phyloP scores from a whole-genome alignment of 2,329 filamentous ascomycete genomes.

The Sporothrix pseudoabietina region DNA sequence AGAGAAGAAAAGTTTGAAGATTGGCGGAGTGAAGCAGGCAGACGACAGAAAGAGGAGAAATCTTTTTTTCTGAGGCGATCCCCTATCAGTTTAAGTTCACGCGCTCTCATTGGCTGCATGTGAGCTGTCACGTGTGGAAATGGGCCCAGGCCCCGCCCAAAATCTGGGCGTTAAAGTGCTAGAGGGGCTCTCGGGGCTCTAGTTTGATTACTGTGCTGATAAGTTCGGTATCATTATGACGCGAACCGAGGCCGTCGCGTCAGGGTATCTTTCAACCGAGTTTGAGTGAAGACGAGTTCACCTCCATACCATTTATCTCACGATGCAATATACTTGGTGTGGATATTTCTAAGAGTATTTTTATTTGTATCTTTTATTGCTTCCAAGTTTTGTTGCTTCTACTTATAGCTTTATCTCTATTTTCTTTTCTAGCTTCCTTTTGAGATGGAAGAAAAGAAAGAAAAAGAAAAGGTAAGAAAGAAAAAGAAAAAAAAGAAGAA shows the following conservation, averaged over 20 bases:
- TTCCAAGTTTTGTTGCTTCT: not conserved
- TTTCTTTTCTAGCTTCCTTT: too few relatives aligned
- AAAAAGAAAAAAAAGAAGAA: too few relatives aligned
- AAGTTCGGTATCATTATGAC: constrained; percentile 7
- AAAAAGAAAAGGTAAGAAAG: too few relatives aligned
- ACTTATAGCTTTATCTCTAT: too few relatives aligned
- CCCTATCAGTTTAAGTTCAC: not conserved
- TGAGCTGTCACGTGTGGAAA: constrained; percentile 7
- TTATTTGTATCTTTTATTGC: not conserved
- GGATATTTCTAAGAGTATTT: not conserved
- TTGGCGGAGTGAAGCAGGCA: constrained; percentile 22
- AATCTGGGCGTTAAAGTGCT: not conserved
- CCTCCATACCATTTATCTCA: not conserved
- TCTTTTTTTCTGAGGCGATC: constrained; percentile 13
- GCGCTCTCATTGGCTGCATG: not conserved
- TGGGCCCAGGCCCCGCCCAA: not conserved
- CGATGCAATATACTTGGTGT: not conserved
- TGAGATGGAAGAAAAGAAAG: too few relatives aligned
- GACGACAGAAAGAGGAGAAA: constrained; percentile 23
- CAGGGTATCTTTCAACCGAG: not conserved
- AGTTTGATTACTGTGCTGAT: constrained; percentile 3
- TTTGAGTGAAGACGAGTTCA: not conserved
- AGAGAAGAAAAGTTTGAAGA: not conserved
- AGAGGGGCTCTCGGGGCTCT: not conserved
- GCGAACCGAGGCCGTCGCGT: constrained; percentile 6